Evolutionary conservation across 257 asterid genomes (phyloP), one percentile per base, ranked within the genome.

Genomic region (Nicotiana benthamiana): DNA sequence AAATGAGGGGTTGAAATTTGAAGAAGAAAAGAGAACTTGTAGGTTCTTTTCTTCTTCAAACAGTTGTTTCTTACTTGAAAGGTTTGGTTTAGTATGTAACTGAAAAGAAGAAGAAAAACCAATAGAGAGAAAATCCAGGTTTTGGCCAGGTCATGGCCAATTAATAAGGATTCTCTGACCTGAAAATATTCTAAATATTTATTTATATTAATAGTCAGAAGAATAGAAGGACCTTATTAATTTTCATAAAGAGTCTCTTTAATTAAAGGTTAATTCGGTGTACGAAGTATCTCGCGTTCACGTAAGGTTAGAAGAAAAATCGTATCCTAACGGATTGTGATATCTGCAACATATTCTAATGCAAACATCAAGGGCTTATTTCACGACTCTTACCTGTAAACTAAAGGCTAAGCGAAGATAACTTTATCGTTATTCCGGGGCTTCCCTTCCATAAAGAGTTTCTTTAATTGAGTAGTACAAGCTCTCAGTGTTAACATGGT

Each of bases 1-100:
- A 81, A 84, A 82, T 62, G 77, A 62, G 66, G 79, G 24, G 68
- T 10, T 56, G 77, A 57, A 52, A 77, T 4, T 53, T 36, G 36
- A 28, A 75, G 77, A 78, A 74, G 85, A 75, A 46, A 48, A 77
- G 51, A 36, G 54, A 11, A 43, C 1, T 68, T 75, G 82, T 52
- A 32, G 67, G 78, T 74, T 48, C 79, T 74, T 74, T 77, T 77
- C 68, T 77, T 77, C 32, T 56, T 3, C 6, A 59, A 77, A 62
- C 17, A 57, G 74, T 77, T 70, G 68, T 11, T 32, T 59, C 12
- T 77, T 20, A 51, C 64, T 32, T 56, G 65, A 53, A 68, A 12
- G 77, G 22, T 11, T 68, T 40, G 77, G 20, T 53, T 75, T 75
- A 53, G 43, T 11, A 24, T 77, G 72, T 77, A 59, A 75, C 80